Evolutionary conservation across 352 stramenopile genomes (phyloP).

Genomic region (Aphanomyces euteiches): DNA sequence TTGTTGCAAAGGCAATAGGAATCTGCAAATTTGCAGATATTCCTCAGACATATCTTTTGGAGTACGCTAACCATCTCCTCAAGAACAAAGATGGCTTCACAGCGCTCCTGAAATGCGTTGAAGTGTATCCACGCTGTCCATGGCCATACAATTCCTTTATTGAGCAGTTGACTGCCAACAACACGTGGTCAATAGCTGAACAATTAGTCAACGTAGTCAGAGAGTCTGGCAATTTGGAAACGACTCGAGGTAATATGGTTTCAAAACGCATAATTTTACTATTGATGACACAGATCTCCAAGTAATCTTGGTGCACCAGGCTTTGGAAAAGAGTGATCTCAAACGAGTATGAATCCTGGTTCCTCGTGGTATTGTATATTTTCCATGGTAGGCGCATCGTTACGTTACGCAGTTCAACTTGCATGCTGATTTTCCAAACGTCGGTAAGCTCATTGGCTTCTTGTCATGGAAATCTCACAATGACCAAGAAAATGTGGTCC

Average conservation of each 20-base stretch:
- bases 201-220: background rate
- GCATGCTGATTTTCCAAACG: background rate
- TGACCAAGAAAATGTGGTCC: background rate
- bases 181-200: slow-evolving; percentile 16
- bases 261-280: background rate
- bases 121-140: background rate
- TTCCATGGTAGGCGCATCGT: slow-evolving; percentile 7
- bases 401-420: slow-evolving; percentile 1
- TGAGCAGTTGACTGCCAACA: background rate
- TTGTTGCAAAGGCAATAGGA: slow-evolving; percentile 14
- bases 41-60: background rate
- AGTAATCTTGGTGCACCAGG: background rate
- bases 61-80: background rate
- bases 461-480: background rate
- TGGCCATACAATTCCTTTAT: slow-evolving; percentile 2
- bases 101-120: background rate
- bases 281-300: slow-evolving; percentile 2
- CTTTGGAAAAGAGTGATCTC: background rate
- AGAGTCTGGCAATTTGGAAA: background rate
- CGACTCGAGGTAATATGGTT: background rate
- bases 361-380: background rate
- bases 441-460: background rate
- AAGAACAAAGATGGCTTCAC: background rate
- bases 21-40: background rate
- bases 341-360: background rate